These are phyloP conservation scores for Mycosphaerella arachidis DNA, from an alignment of 2,329 filamentous ascomycete genomes.

Conservation along the genomic window DNA sequence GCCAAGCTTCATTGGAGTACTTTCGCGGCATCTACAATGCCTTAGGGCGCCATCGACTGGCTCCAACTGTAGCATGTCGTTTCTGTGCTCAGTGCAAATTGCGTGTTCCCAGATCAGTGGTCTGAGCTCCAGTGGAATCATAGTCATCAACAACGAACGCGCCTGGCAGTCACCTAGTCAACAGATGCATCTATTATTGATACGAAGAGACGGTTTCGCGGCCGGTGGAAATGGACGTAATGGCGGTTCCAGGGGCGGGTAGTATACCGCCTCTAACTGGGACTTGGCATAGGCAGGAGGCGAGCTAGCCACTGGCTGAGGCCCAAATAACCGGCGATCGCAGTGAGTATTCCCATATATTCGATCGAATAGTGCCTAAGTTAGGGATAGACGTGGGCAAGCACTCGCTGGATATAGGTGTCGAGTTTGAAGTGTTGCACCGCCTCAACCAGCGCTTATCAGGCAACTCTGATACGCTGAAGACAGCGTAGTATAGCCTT, in stretches of 20 bases:
- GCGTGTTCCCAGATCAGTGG: slow-evolving; percentile 3
- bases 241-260: background rate
- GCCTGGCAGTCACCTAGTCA: background rate
- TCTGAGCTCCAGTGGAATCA: slow-evolving; percentile 1
- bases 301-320: background rate
- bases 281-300: background rate
- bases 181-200: background rate
- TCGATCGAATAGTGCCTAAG: too few species aligned
- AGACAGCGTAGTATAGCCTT: too few species aligned
- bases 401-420: too few species aligned
- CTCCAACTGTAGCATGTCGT: slow-evolving; percentile 2
- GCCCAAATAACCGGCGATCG: background rate
- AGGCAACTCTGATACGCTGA: too few species aligned
- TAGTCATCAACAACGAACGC: background rate
- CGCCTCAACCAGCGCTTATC: too few species aligned
- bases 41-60: background rate
- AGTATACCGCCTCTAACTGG: background rate
- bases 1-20: background rate
- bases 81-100: background rate
- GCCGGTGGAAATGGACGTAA: background rate
- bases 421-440: too few species aligned
- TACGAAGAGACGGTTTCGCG: background rate
- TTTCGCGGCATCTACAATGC: background rate
- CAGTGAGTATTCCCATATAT: background rate
- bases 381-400: too few species aligned